Evolutionary conservation across 257 asterid genomes (phyloP).

Genomic region (Catharanthus roseus): DNA sequence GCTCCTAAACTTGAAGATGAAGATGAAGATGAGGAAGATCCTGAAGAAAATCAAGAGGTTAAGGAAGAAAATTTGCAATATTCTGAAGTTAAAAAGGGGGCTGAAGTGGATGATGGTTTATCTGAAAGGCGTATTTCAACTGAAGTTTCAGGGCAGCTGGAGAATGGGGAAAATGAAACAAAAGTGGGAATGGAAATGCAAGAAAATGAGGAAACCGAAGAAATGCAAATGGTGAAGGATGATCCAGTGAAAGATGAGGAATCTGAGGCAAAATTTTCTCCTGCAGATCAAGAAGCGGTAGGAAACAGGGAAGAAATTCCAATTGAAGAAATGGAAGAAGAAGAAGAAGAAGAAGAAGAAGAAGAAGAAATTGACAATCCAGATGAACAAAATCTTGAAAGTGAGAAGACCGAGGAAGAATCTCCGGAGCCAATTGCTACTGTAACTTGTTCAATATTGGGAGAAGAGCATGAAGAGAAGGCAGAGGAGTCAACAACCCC

Average conservation of each 20-base stretch:
- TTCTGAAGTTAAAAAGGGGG: slow-evolving; percentile 13
- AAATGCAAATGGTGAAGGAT: background rate
- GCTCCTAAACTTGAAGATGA: slow-evolving; percentile 18
- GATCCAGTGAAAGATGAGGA: slow-evolving; percentile 30
- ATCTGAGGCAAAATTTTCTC: slow-evolving; percentile 42
- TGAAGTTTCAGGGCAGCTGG: slow-evolving; percentile 19
- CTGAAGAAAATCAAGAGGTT: slow-evolving; percentile 15
- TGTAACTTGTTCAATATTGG: slow-evolving; percentile 13
- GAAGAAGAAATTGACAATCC: slow-evolving; percentile 13
- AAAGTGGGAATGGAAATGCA: slow-evolving; percentile 21
- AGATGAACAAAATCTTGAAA: background rate
- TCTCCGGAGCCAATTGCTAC: slow-evolving; percentile 10
- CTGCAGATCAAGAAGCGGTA: slow-evolving; percentile 39
- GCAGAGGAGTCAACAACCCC: slow-evolving; percentile 13
- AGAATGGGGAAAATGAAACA: slow-evolving; percentile 21
- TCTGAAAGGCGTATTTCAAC: slow-evolving; percentile 21
- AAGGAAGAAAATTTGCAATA: slow-evolving; percentile 10
- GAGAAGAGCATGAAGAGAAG: slow-evolving; percentile 19
- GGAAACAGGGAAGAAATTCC: slow-evolving; percentile 30
- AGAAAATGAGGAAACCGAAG: slow-evolving; percentile 10
- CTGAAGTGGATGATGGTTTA: slow-evolving; percentile 3
- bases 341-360: slow-evolving; percentile 19
- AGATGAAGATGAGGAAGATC: slow-evolving; percentile 16
- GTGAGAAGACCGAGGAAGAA: slow-evolving; percentile 25
- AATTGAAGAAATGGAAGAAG: slow-evolving; percentile 24